Conservation (phyloP, 495 filamentous ascomycete genomes). For the Pyrenula aspistea region DNA sequence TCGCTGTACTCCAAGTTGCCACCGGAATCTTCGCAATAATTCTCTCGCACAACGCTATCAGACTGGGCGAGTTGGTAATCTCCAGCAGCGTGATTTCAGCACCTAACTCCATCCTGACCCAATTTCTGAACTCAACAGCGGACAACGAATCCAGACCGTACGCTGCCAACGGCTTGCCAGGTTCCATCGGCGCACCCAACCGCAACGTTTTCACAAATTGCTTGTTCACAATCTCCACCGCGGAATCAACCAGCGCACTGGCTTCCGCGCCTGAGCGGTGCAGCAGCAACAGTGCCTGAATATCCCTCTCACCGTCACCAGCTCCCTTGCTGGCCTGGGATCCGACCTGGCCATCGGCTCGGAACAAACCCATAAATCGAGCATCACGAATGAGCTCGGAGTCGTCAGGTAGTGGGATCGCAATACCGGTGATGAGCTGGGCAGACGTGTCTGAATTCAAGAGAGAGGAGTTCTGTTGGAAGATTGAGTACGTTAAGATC, state of each 20-base stretch:
- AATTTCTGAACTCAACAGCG: slow-evolving; percentile 20
- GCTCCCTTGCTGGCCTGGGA: not conserved
- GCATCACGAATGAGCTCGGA: slow-evolving; percentile 9
- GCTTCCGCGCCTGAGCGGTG: not conserved
- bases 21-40: slow-evolving; percentile 3
- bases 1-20: too few species aligned
- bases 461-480: not conserved
- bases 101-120: slow-evolving; percentile 2
- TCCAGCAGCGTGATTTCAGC: slow-evolving; percentile 3
- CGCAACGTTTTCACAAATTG: slow-evolving; percentile 11
- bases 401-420: slow-evolving; percentile 7
- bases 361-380: slow-evolving; percentile 5
- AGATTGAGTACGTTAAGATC: slow-evolving; percentile 1
- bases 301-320: not conserved
- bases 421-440: slow-evolving; percentile 17
- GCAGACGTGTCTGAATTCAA: slow-evolving; percentile 1
- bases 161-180: slow-evolving; percentile 6
- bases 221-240: slow-evolving; percentile 4
- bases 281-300: not conserved
- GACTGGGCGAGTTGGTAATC: not conserved
- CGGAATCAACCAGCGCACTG: not conserved
- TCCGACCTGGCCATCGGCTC: not conserved
- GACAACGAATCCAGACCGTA: slow-evolving; percentile 19
- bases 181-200: slow-evolving; percentile 12
- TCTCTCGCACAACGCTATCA: slow-evolving; percentile 1